A percentile compares a stretch with the other conserved stretches of the same genome.
Conservation (phyloP, 1,284 basidiomycete genomes). For the Blastosporella zonata region DNA sequence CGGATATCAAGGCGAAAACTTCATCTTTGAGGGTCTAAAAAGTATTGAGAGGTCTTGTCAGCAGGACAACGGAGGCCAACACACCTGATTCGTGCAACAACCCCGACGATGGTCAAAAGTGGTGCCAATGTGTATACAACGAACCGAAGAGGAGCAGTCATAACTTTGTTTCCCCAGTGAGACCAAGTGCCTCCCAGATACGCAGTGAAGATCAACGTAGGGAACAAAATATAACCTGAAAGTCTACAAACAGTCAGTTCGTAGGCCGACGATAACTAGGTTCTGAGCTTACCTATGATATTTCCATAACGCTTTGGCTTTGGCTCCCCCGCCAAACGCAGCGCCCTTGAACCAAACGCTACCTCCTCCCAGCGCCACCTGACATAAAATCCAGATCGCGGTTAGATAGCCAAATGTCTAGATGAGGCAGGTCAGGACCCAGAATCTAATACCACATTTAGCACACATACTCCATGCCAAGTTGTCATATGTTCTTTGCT, state of each 20-base stretch:
- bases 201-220: conserved; percentile 51
- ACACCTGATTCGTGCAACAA: conserved; percentile 48
- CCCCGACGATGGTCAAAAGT: conserved; percentile 33
- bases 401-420: conserved; percentile 57
- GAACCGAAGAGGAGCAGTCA: conserved; percentile 42
- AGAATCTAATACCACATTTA: no score
- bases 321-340: conserved; percentile 60
- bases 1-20: conserved; percentile 14
- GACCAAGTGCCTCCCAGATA: conserved; percentile 68
- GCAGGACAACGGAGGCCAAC: conserved; percentile 14
- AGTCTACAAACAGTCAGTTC: conserved; percentile 34
- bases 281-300: conserved; percentile 56
- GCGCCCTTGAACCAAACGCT: conserved; percentile 69
- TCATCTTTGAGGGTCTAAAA: conserved; percentile 50
- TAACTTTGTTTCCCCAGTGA: conserved; percentile 44
- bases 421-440: conserved; percentile 17
- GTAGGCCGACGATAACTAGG: neutral
- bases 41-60: neutral
- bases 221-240: conserved; percentile 64
- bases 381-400: conserved; percentile 52
- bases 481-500: conserved; percentile 52
- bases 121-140: conserved; percentile 56
- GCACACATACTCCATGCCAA: conserved; percentile 68
- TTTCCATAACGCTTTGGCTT: conserved; percentile 71
- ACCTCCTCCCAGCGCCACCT: conserved; percentile 55